Evolutionary conservation across 495 filamentous ascomycete genomes (phyloP), one percentile per base, ranked within the genome.

Genomic region (Aspergillus diversus): DNA sequence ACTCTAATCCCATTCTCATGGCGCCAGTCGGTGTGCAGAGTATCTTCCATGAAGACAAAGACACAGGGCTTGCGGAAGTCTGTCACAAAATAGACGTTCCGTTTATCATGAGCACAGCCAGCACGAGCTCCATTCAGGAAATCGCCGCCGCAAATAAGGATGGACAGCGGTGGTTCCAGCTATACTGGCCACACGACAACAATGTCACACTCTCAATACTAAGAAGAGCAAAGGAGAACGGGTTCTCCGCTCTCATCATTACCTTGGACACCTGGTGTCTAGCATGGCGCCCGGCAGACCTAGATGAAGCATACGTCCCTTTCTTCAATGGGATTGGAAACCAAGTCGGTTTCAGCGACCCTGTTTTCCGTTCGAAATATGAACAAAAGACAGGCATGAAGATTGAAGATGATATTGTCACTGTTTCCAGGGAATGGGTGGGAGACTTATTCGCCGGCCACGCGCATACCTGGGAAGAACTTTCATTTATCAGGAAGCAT

Each of bases 201-300:
- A 77, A 83, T 6, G 70, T 89, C 33, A 87, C 87, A 0, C 62
- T 69, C 0, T 80, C 79, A 4, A 68, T 88, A 55, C 76, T 89
- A 34, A 55, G 69, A 4, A 76, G 86, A 21, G 88, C 87, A 1
- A 80, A 83, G 53, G 72, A 66, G 5, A 69, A 76, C 12, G 86
- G 86, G 0, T 89, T 77, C 70, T 71, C 70, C 16, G 85, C 81
- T 13, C 71, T 89, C 6, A 77, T 89, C 47, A 81, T 90, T 0
- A 90, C 88, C 1, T 76, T 90, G 0, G 88, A 90, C 70, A 88
- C 85, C 1, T 86, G 77, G 56, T 77, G 75, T 8, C 72, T 89
- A 35, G 75, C 78, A 12, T 89, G 86, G 86, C 73, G 87, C 16
- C 87, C 85, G 0, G 68, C 67, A 2, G 87, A 89, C 67, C 73